These are phyloP conservation scores for Bolboschoenus planiculmis DNA, from an alignment of 176 grass and related monocot genomes.

Conservation along the genomic window DNA sequence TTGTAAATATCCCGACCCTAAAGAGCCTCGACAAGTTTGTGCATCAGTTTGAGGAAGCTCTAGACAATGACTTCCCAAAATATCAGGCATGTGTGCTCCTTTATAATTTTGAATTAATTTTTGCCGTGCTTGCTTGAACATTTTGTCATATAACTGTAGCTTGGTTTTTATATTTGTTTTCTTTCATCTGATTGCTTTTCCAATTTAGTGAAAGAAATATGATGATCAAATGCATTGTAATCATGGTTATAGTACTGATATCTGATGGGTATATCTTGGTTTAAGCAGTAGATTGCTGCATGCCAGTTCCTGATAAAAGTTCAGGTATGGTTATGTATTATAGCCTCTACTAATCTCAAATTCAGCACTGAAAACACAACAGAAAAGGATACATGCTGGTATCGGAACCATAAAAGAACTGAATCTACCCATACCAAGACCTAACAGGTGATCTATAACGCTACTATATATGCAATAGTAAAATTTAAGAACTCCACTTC, in stretches of 20 bases:
- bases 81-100: conserved; percentile 48
- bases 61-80: conserved; percentile 51
- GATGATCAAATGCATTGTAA: not conserved
- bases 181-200: not conserved
- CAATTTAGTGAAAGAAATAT: not conserved
- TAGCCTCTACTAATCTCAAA: not conserved
- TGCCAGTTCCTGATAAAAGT: not conserved
- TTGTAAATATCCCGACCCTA: conserved; percentile 59
- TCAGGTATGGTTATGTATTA: not conserved
- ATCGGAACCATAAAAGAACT: not conserved
- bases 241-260: not conserved
- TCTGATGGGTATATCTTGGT: not conserved
- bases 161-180: not conserved
- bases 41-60: conserved; percentile 47
- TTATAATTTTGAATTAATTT: not conserved
- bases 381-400: not conserved
- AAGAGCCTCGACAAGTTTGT: conserved; percentile 54
- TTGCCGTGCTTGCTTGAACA: not conserved
- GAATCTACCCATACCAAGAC: not conserved
- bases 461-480: not conserved
- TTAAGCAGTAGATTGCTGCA: not conserved
- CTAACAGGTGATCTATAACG: not conserved
- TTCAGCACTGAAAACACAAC: not conserved
- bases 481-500: not conserved
- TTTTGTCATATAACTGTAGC: not conserved